Base-by-base conservation (phyloP, 768 basidiomycete genomes). In the Suillus sp. region DNA sequence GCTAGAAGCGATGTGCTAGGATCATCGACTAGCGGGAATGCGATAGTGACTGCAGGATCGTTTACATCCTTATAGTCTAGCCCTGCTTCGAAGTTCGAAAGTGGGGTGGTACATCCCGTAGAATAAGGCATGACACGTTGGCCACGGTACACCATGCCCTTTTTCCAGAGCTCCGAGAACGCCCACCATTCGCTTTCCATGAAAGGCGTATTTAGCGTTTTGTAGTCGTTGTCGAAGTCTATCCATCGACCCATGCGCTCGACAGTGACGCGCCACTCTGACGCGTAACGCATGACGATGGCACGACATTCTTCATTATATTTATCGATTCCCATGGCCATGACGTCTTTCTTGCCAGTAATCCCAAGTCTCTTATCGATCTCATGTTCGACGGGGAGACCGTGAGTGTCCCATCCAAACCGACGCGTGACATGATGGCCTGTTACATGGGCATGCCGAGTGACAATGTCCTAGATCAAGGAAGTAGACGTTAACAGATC, bases 121-220 rank as follows among this genome's bases (percentile, higher is more conserved):
- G 97, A 97, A 75, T 99, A 99, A 2, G 97, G 97, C 95, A 99
- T 97, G 66, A 99, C 97, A 63, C 86, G 84, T 66, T 96, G 80
- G 0, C 97, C 97, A 18, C 94, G 86, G 77, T 99, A 99, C 20
- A 99, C 95, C 78, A 95, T 78, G 6, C 83, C 87, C 75, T 95
- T 96, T 72, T 95, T 86, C 84, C 89, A 96, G n/a, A 99, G 84
- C 73, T 95, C 88, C 60, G 86, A 82, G 77, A 99, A 99, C 10
- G 93, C 97, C 97, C 97, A 99, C 97, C 97, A 99, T 13, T 97
- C 93, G 54, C 88, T 90, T 81, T 99, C 97, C 97, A 99, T 99
- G 76, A 93, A 99, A 10, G 88, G 80, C 8, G 88, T 77, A 71
- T 99, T 95, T 66, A 99, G 84, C 18, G 97, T 99, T 82, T 98